phyloP scores from a whole-genome alignment of 805 yeast species.

The Komagataella pastoris region DNA sequence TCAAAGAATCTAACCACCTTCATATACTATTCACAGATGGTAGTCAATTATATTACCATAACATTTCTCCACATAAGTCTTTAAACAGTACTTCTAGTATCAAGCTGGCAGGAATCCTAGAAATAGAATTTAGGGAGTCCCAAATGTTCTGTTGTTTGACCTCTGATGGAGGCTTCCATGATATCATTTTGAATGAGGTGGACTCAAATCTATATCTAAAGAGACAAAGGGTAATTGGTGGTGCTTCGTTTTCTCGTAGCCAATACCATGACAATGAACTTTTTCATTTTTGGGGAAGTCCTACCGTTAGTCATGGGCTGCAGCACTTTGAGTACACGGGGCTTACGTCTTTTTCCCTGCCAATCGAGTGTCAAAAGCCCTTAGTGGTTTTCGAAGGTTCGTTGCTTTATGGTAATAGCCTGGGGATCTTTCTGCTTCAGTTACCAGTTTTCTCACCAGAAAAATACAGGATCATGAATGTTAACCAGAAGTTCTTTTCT shows the following conservation, averaged over 20 bases:
- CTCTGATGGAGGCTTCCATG: background rate
- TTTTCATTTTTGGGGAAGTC: background rate
- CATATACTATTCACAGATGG: background rate
- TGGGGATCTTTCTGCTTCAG: background rate
- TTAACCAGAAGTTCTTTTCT: background rate
- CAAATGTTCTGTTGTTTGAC: background rate
- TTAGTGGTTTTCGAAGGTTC: background rate
- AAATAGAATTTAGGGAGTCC: background rate
- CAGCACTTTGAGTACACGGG: background rate
- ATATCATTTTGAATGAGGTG: background rate
- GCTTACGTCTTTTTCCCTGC: background rate
- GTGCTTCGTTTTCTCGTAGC: background rate
- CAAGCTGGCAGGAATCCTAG: background rate
- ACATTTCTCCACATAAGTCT: background rate
- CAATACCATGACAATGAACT: background rate
- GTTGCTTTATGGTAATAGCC: background rate
- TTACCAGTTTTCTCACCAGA: background rate
- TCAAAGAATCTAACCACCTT: background rate
- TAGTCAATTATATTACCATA: background rate
- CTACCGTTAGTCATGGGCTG: background rate
- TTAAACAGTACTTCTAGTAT: background rate
- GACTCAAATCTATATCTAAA: background rate
- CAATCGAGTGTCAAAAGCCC: background rate
- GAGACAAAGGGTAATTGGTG: background rate
- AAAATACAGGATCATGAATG: background rate